A percentile compares a stretch with the other conserved stretches of the same genome.
Conservation (phyloP, 805 yeast genomes). For the Myxozyma lipomycoides region DNA sequence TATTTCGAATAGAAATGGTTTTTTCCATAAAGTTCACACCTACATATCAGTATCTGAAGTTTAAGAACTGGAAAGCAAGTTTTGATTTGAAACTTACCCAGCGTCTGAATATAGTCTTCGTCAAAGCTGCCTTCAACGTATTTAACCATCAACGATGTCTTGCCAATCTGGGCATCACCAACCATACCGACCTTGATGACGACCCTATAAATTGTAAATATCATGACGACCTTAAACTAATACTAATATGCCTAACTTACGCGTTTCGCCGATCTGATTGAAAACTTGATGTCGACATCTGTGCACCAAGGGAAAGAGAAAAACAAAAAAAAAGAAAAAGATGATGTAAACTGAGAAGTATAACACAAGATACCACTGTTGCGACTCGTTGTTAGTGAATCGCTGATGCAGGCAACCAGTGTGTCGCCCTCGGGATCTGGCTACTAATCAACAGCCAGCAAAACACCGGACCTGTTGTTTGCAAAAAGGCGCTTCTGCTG, state of each 20-base stretch:
- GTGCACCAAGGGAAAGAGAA: too few relatives aligned
- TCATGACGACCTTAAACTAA: background rate
- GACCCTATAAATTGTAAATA: constrained; percentile 22
- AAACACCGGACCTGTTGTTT: too few relatives aligned
- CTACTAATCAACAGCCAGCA: too few relatives aligned
- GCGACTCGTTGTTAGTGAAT: too few relatives aligned
- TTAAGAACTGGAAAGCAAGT: too few relatives aligned
- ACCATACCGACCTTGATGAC: constrained; percentile 78
- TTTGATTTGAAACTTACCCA: too few relatives aligned
- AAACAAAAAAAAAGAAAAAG: too few relatives aligned
- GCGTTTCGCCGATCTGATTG: constrained; percentile 2
- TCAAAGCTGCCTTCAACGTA: constrained; percentile 94
- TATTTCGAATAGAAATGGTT: constrained; percentile 73
- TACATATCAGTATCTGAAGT: constrained; percentile 35
- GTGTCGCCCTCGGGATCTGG: too few relatives aligned
- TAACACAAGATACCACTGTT: too few relatives aligned
- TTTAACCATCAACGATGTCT: constrained; percentile 93
- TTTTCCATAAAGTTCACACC: constrained; percentile 96
- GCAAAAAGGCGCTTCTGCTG: too few relatives aligned
- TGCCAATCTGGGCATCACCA: constrained; percentile 95
- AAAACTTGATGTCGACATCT: background rate
- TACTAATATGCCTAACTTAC: background rate
- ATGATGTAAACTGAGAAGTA: too few relatives aligned
- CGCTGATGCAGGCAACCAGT: too few relatives aligned
- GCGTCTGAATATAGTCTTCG: constrained; percentile 86